Base-by-base conservation (phyloP, 2,329 filamentous ascomycete species). In the Diaporthe sp. region DNA sequence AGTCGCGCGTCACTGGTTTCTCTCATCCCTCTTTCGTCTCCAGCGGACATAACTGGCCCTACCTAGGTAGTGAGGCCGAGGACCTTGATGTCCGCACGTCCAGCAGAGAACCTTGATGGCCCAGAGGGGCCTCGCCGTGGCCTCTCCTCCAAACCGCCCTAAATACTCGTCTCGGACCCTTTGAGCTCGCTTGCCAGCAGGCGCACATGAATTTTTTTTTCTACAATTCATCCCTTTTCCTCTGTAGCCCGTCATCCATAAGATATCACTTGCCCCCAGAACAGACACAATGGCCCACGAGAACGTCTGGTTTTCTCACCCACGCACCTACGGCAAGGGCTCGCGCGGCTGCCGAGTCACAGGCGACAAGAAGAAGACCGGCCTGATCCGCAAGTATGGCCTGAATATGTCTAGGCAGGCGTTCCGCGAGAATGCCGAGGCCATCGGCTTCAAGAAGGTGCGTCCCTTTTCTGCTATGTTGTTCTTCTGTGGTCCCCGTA, bases 381-480 rank as follows among this genome's bases (percentile, higher is more conserved):
- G 94, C 94, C 90, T 96, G 81, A 95, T 96, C 90, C 93, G 94
- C 88, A 96, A 96, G 88, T 96, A 95, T 88, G 94, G 94, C 82
- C 88, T 95, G 80, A 92, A 94, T 82, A 87, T 89, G 82, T 89
- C 87, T 85, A 85, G 87, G 84, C 87, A 89, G 81, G 88, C 87
- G 83, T 89, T 88, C 83, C 83, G 86, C 80, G 86, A 88, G 82
- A 87, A 87, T 83, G 83, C 86, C 39, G 79, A 84, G 77, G 86
- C 87, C 78, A 88, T 88, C 81, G 86, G 86, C 77, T 88, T 88
- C 80, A 82, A 86, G 82, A 88, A 88, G 86, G 85, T 86, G 9
- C 9, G 74, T 59, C 28, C 9, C 8, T 22, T 25, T 51, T 2
- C 49, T 42, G 15, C n/a, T n/a, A 7, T 6, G 44, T 0, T 34